Evolutionary conservation across 345 rosid species (phyloP), one percentile per base, ranked within the genome.

Genomic region (Kernera saxatilis): DNA sequence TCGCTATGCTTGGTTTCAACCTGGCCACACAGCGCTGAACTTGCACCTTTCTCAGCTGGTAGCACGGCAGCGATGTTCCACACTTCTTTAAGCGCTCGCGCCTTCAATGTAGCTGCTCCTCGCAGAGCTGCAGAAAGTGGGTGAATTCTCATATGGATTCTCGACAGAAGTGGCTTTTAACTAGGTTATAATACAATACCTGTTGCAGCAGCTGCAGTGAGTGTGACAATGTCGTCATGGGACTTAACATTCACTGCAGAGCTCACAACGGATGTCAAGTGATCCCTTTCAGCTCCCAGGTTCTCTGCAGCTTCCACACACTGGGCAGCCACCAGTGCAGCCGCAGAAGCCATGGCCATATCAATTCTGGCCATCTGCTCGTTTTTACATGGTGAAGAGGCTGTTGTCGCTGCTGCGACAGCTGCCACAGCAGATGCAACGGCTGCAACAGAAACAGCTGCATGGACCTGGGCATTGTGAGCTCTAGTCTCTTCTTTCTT

Each of bases 171-270:
- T 19, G 46, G 25, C n/a, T 22, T 41, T 41, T 21, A 54, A 53
- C 43, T 14, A 23, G 3, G 0, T 14, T 37, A 6, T 64, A 4
- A 48, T 37, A 32, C 53, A 35, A 15, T 84, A 90, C 98, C 96
- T 26, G 98, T 91, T 19, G 99, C 99, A 50, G 97, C 97, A 3
- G 95, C 98, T 22, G 97, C 96, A 13, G 94, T 93, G n/a, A 93
- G 92, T 21, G 97, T 91, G 22, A 85, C 71, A 64, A 93, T 86
- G 56, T 89, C 96, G 64, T 89, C 97, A 13, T 86, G 91, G 6
- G 97, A 91, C 57, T 80, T 88, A 29, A 93, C 97, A 37, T 87
- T 93, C 41, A 93, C 97, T 0, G 98, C 93, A 1, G 97, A 91
- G 87, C 91, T 89, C 33, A 93, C 87, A 8, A 91, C 82, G 2